A percentile compares a stretch with the other conserved stretches of the same genome.
Conservation (phyloP, 2,329 filamentous ascomycete species). For the Paramyrothecium sp. region DNA sequence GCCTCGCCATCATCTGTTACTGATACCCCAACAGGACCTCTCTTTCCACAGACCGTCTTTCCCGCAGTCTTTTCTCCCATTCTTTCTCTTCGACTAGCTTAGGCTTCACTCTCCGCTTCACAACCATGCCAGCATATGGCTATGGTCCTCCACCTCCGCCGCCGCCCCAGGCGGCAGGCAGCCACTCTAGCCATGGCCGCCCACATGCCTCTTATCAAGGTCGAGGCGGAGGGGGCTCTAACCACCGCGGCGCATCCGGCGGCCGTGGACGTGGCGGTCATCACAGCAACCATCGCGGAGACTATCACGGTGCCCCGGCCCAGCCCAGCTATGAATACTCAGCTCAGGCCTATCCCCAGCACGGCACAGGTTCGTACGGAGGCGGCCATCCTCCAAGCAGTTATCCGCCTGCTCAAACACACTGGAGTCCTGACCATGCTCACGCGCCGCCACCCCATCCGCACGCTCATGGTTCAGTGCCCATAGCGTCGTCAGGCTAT, state of each 20-base stretch:
- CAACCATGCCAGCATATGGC: constrained; percentile 47
- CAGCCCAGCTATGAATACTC: constrained; percentile 42
- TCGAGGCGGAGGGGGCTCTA: constrained; percentile 35
- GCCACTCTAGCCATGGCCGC: constrained; percentile 34
- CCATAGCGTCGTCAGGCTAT: constrained; percentile 53
- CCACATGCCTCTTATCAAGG: constrained; percentile 31
- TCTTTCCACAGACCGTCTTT: too few relatives aligned
- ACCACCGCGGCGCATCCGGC: constrained; percentile 4
- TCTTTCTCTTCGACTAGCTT: constrained; percentile 7
- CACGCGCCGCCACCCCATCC: constrained; percentile 32
- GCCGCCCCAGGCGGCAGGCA: constrained; percentile 35
- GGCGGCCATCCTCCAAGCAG: constrained; percentile 33
- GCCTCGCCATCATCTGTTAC: too few relatives aligned
- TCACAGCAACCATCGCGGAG: constrained; percentile 33
- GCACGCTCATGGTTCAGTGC: constrained; percentile 44
- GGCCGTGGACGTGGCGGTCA: constrained; percentile 39
- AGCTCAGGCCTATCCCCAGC: constrained; percentile 33
- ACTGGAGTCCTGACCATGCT: constrained; percentile 39
- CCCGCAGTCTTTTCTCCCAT: neutral
- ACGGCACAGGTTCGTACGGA: constrained; percentile 25
- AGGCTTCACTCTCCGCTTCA: neutral
- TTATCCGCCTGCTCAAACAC: constrained; percentile 38
- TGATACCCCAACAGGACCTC: too few relatives aligned
- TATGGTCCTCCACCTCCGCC: constrained; percentile 55
- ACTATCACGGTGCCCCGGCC: constrained; percentile 37